These are phyloP conservation scores for Fusarium virguliforme DNA, from an alignment of 2,329 filamentous ascomycete genomes.

Conservation along the genomic window DNA sequence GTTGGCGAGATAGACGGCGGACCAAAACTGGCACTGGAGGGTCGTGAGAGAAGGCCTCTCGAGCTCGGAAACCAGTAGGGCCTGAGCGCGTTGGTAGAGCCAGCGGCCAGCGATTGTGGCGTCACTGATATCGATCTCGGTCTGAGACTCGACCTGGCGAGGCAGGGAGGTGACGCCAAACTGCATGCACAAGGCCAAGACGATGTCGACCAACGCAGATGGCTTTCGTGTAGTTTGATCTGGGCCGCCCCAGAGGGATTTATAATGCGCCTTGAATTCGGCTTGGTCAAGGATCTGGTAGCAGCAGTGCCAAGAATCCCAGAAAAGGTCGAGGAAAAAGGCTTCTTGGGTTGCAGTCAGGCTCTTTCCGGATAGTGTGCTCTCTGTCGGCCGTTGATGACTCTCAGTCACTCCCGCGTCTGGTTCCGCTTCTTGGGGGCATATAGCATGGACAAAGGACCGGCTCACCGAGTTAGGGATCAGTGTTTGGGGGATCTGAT, in stretches of 20 bases:
- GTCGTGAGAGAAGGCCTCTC: constrained; percentile 2
- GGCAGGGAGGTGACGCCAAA: constrained; percentile 53
- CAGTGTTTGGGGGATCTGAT: neutral
- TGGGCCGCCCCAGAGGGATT: constrained; percentile 11
- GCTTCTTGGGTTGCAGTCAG: constrained; percentile 61
- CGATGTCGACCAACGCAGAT: constrained; percentile 66
- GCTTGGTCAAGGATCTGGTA: constrained; percentile 53
- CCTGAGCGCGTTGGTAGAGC: constrained; percentile 63
- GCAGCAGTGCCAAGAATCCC: constrained; percentile 61
- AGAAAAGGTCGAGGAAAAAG: constrained; percentile 62
- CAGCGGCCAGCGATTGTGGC: constrained; percentile 60
- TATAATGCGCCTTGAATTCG: constrained; percentile 24
- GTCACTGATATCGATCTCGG: constrained; percentile 49
- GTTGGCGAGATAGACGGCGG: constrained; percentile 61
- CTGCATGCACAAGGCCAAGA: constrained; percentile 67
- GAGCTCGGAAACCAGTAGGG: constrained; percentile 53
- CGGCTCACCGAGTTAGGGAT: constrained; percentile 10
- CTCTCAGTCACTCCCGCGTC: neutral
- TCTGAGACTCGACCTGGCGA: constrained; percentile 1
- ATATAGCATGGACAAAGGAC: neutral
- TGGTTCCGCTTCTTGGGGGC: neutral
- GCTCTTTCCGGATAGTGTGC: constrained; percentile 6
- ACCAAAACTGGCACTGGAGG: constrained; percentile 56
- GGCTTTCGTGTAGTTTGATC: constrained; percentile 54
- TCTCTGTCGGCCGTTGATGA: constrained; percentile 1